Conservation (phyloP, 345 rosid species). For the Brassica nigra region DNA sequence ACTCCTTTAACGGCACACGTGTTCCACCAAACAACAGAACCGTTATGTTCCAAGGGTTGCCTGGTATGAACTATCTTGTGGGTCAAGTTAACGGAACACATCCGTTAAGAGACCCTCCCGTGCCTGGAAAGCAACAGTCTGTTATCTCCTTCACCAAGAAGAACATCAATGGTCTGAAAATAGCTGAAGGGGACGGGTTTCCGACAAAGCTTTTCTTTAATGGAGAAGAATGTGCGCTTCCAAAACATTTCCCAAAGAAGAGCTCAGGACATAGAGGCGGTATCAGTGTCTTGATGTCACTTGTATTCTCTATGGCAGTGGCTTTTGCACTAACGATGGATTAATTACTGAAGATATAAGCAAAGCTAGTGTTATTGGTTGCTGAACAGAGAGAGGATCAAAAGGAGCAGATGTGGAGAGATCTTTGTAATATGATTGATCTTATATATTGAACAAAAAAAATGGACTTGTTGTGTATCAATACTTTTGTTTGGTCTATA, state of each 20-base stretch:
- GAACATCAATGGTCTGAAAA: constrained; percentile 45
- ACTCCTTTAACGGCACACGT: constrained; percentile 82
- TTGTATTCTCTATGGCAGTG: constrained; percentile 31
- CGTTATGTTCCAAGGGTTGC: constrained; percentile 67
- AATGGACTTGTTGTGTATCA: constrained; percentile 28
- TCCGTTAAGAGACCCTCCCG: constrained; percentile 49
- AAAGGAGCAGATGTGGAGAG: constrained; percentile 26
- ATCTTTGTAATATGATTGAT: constrained; percentile 30
- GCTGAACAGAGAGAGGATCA: constrained; percentile 24
- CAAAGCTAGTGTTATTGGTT: constrained; percentile 22
- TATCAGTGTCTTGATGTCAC: constrained; percentile 30
- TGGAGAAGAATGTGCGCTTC: constrained; percentile 95
- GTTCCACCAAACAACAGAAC: constrained; percentile 52
- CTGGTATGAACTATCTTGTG: constrained; percentile 67
- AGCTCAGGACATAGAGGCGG: constrained; percentile 43
- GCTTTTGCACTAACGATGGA: constrained; percentile 51
- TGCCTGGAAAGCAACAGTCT: constrained; percentile 56
- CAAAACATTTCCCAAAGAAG: constrained; percentile 53
- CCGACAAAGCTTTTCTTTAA: constrained; percentile 73
- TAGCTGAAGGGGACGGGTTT: constrained; percentile 69
- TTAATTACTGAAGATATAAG: constrained; percentile 10
- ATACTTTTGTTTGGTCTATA: constrained; percentile 36
- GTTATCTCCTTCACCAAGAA: constrained; percentile 69
- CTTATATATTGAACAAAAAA: constrained; percentile 24
- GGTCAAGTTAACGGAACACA: constrained; percentile 61